Evolutionary conservation across 2,329 filamentous ascomycete species (phyloP).

Genomic region (Pseudogymnoascus sp.): DNA sequence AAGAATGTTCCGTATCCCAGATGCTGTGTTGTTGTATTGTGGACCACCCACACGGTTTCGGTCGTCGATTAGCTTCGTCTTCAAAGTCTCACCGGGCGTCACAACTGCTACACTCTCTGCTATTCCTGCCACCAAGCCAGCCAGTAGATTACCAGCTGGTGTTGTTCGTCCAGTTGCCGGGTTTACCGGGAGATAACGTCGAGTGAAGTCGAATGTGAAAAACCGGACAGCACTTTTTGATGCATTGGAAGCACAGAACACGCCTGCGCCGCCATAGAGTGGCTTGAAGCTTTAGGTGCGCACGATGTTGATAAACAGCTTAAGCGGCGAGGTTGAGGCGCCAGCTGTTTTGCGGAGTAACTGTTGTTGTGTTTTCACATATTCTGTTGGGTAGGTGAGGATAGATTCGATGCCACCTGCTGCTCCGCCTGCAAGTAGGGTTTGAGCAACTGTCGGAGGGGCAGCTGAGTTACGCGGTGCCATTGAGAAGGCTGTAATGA

Average conservation of each 20-base stretch:
- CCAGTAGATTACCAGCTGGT: constrained; percentile 18
- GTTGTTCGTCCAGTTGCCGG: constrained; percentile 7
- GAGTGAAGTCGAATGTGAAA: constrained; percentile 19
- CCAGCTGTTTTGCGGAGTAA: constrained; percentile 9
- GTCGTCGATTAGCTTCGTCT: constrained; percentile 23
- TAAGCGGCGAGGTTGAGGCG: neutral
- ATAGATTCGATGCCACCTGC: constrained; percentile 5
- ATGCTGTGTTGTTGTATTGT: constrained; percentile 4
- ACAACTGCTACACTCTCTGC: constrained; percentile 21
- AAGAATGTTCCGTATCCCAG: constrained; percentile 8
- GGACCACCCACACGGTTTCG: constrained; percentile 11
- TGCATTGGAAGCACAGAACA: constrained; percentile 19
- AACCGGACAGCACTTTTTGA: constrained; percentile 20
- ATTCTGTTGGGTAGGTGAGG: constrained; percentile 11
- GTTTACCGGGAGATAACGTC: constrained; percentile 11
- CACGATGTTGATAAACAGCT: constrained; percentile 9
- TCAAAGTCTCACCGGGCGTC: constrained; percentile 24
- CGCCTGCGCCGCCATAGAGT: constrained; percentile 14
- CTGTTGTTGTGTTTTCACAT: constrained; percentile 15
- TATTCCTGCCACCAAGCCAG: constrained; percentile 20
- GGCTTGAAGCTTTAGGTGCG: constrained; percentile 5
- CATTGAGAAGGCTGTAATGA: no score
- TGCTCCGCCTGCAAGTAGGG: constrained; percentile 6
- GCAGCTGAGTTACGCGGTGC: neutral
- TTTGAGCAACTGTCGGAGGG: neutral